phyloP scores from a whole-genome alignment of 2,329 filamentous ascomycete species.

The Calonectria pseudoreteaudii region DNA sequence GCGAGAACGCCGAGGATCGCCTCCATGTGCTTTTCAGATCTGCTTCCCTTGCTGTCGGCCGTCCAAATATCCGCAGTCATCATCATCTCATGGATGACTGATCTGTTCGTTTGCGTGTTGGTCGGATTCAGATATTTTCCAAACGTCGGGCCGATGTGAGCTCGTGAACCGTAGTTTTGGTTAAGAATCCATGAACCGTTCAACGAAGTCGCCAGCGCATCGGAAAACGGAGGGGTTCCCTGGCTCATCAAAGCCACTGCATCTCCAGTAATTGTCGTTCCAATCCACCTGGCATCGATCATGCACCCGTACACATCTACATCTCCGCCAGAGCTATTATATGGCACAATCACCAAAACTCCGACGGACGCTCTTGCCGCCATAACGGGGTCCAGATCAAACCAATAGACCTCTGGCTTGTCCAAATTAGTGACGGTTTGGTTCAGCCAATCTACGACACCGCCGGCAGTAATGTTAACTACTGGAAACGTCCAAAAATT shows the following conservation, averaged over 20 bases:
- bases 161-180: slow-evolving; percentile 27
- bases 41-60: slow-evolving; percentile 17
- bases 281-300: slow-evolving; percentile 34
- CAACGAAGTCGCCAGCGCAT: slow-evolving; percentile 24
- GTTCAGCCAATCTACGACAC: slow-evolving; percentile 22
- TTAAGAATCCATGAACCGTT: slow-evolving; percentile 32
- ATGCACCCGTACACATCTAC: slow-evolving; percentile 35
- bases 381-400: slow-evolving; percentile 26
- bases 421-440: not conserved
- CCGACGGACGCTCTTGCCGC: slow-evolving; percentile 29
- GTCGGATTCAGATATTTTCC: slow-evolving; percentile 30
- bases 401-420: slow-evolving; percentile 32
- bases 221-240: slow-evolving; percentile 31
- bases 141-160: slow-evolving; percentile 29
- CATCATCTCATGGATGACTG: slow-evolving; percentile 32
- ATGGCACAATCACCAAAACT: slow-evolving; percentile 18
- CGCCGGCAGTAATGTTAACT: slow-evolving; percentile 18
- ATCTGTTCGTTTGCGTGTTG: slow-evolving; percentile 17
- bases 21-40: slow-evolving; percentile 27
- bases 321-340: slow-evolving; percentile 4
- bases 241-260: slow-evolving; percentile 30
- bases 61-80: slow-evolving; percentile 33
- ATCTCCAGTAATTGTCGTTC: slow-evolving; percentile 28
- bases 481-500: slow-evolving; percentile 23
- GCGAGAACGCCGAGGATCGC: slow-evolving; percentile 27